These are phyloP conservation scores for Kuraishia cidri DNA, from an alignment of 805 yeast genomes.

Conservation along the genomic window DNA sequence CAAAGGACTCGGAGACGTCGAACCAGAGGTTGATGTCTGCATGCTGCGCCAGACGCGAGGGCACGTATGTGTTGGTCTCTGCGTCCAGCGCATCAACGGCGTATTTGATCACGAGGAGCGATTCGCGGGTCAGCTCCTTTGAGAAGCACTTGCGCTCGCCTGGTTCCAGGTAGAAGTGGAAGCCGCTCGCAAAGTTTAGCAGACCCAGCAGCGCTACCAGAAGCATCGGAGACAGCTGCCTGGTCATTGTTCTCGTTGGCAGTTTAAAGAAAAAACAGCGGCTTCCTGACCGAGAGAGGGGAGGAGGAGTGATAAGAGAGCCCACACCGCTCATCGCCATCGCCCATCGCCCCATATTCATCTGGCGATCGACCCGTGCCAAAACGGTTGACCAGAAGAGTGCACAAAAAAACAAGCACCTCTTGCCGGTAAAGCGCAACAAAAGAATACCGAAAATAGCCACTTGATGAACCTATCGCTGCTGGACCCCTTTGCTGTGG, in stretches of 20 bases:
- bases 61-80: conserved; percentile 3
- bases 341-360: too few species aligned
- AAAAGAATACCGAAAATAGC: too few species aligned
- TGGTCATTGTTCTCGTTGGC: too few species aligned
- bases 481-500: conserved; percentile 84
- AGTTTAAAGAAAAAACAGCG: too few species aligned
- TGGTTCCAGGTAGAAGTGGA: conserved; percentile 43
- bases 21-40: conserved; percentile 10
- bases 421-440: too few species aligned
- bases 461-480: conserved; percentile 83
- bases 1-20: conserved; percentile 56
- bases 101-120: conserved; percentile 40
- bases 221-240: conserved; percentile 15
- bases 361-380: too few species aligned
- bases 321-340: too few species aligned
- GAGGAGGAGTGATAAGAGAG: too few species aligned
- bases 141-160: conserved; percentile 47
- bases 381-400: too few species aligned
- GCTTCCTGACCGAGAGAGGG: too few species aligned
- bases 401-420: too few species aligned
- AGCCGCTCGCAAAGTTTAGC: conserved; percentile 7
- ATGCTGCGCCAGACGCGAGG: not conserved
- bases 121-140: conserved; percentile 41
- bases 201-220: conserved; percentile 11
- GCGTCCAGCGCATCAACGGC: conserved; percentile 34